Evolutionary conservation across 257 asterid species (phyloP).

Genomic region (Rhazya stricta): DNA sequence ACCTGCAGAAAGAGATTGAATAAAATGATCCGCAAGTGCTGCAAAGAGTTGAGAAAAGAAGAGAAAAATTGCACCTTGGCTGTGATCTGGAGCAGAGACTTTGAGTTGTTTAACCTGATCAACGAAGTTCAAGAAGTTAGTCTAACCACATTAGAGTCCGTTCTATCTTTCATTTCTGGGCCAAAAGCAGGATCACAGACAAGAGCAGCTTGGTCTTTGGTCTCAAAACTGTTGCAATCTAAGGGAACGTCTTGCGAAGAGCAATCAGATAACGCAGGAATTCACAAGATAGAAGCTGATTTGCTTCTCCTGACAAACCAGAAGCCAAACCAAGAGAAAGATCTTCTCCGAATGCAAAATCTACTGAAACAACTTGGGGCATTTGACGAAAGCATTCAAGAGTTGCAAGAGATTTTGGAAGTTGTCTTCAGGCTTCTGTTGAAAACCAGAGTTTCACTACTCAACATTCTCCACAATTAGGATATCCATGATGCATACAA

Average conservation of each 20-base stretch:
- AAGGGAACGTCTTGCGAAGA: not conserved
- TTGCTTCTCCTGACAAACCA: not conserved
- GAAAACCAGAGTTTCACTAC: conserved; percentile 25
- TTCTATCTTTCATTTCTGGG: conserved; percentile 21
- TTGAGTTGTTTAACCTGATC: not conserved
- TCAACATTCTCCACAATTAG: conserved; percentile 30
- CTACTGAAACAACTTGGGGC: conserved; percentile 3
- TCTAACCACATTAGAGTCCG: conserved; percentile 18
- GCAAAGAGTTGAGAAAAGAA: conserved; percentile 18
- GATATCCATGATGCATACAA: too few species aligned
- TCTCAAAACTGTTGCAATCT: conserved; percentile 25
- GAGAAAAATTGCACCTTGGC: not conserved
- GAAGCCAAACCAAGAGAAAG: not conserved
- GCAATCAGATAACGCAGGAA: not conserved
- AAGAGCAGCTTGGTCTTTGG: conserved; percentile 21
- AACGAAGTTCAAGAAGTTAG: conserved; percentile 24
- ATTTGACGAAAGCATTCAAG: conserved; percentile 16
- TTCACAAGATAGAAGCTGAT: not conserved
- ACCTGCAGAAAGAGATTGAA: conserved; percentile 17
- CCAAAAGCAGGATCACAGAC: conserved; percentile 5
- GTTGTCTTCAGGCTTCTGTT: conserved; percentile 14
- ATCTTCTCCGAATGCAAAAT: not conserved
- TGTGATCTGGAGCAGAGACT: not conserved
- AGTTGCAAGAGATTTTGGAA: conserved; percentile 10
- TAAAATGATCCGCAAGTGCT: conserved; percentile 19